A percentile compares a stretch with the other conserved stretches of the same genome.
phyloP scores from a whole-genome alignment of 805 yeast species.

The Candida xiaguanensis region DNA sequence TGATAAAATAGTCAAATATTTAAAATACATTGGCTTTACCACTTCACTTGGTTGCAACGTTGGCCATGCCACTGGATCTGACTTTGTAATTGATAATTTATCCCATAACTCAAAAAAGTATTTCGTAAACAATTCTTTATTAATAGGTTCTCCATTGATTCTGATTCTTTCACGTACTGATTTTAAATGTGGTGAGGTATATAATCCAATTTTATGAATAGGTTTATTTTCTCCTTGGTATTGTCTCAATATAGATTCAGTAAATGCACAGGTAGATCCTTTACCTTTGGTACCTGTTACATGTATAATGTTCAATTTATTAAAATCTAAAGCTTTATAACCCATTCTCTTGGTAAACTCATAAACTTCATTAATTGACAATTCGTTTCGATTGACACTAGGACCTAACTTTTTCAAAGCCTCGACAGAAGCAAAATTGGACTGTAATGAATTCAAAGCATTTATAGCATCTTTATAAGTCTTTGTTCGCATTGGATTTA shows the following conservation, averaged over 20 bases:
- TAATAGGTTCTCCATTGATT: conserved; percentile 81
- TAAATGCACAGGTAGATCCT: conserved; percentile 96
- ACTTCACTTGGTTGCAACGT: conserved; percentile 59
- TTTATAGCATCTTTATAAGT: conserved; percentile 67
- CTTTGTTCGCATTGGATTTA: not conserved
- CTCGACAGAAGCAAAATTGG: conserved; percentile 87
- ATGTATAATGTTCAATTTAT: conserved; percentile 76
- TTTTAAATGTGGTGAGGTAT: conserved; percentile 93
- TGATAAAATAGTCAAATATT: conserved; percentile 82
- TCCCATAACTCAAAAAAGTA: conserved; percentile 97
- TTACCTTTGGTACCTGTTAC: conserved; percentile 98
- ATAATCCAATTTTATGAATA: conserved; percentile 76
- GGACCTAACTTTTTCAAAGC: conserved; percentile 70
- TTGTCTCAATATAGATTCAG: conserved; percentile 72
- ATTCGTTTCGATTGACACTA: conserved; percentile 51
- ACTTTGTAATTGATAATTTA: conserved; percentile 53
- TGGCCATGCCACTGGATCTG: conserved; percentile 61
- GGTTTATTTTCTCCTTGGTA: conserved; percentile 31
- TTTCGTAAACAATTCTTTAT: conserved; percentile 74
- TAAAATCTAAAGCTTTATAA: conserved; percentile 56
- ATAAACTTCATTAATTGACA: conserved; percentile 77
- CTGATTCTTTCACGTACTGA: conserved; percentile 89
- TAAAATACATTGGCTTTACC: conserved; percentile 88
- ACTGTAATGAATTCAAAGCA: conserved; percentile 81
- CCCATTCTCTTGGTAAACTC: conserved; percentile 40